Percentiles rank a stretch among this genome's conserved stretches.
phyloP scores from a whole-genome alignment of 345 rosid genomes.

The Syzygium aromaticum region DNA sequence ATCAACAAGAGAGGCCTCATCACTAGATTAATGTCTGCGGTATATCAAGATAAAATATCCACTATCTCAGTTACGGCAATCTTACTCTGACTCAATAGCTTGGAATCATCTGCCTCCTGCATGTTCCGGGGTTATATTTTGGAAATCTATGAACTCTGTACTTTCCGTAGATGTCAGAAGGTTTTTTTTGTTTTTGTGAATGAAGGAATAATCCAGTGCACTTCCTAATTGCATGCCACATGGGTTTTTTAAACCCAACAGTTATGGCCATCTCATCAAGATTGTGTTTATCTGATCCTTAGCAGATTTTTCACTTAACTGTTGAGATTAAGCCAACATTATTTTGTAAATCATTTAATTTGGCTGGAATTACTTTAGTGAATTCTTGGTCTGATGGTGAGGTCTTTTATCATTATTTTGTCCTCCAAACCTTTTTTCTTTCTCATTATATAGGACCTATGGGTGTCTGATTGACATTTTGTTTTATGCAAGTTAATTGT shows the following conservation, averaged over 20 bases:
- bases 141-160: not conserved
- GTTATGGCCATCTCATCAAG: not conserved
- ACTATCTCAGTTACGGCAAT: not conserved
- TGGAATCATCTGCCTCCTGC: not conserved
- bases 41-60: not conserved
- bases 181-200: not conserved
- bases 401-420: not conserved
- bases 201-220: not conserved
- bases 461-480: not conserved
- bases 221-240: not conserved
- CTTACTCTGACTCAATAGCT: not conserved
- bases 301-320: not conserved
- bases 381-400: not conserved
- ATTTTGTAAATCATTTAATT: not conserved
- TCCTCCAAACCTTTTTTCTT: not conserved
- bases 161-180: not conserved
- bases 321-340: not conserved
- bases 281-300: not conserved
- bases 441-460: not conserved
- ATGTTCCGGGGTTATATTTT: not conserved
- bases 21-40: not conserved
- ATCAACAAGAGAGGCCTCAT: not conserved
- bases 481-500: not conserved
- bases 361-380: not conserved
- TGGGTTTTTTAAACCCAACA: not conserved